Evolutionary conservation across 306 rosid genomes (phyloP), one percentile per base, ranked within the genome.

Genomic region (Gleditsia sinensis): DNA sequence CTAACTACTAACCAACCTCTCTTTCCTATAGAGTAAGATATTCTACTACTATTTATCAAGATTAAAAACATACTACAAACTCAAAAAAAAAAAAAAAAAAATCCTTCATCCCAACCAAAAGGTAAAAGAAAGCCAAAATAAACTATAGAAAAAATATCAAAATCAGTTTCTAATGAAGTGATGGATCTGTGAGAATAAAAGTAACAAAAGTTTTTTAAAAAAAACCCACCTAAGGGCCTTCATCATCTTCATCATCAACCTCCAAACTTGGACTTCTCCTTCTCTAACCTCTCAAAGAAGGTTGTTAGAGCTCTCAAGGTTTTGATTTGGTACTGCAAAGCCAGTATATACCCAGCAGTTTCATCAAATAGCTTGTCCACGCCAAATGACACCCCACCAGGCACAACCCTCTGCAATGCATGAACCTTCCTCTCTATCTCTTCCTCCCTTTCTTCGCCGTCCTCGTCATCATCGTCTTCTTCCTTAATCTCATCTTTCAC

Each of bases 341-440:
- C 67, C 75, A 90, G 16, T 34, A 92, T 92, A 76, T 92, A 92
- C 1, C 82, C 89, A 30, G 98, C 98, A 27, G 98, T 92, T 65
- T 90, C 90, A 70, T 92, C 96, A 48, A 92, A 92, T 0, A 92
- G 92, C 61, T 85, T 78, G 81, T 90, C 98, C 5, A 86, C 92
- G 2, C 88, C 96, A 3, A 82, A 82, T 4, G 88, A 79, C 34
- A 83, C 96, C 0, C 94, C 92, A 7, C 89, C 89, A 0, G 98
- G 98, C 32, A 92, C 96, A 55, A 92, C 84, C 84, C 74, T 87
- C 90, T 92, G 91, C 83, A 92, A 82, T 64, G 96, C 89, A 59
- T 83, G 72, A 34, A 92, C 90, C 92, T 86, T 92, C 46, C 61
- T 74, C 84, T 87, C 94, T 56, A 92, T 85, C 67, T 86, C 91